Evolutionary conservation across 805 yeast genomes (phyloP).

Genomic region (Yamadazyma paraphyllophila): DNA sequence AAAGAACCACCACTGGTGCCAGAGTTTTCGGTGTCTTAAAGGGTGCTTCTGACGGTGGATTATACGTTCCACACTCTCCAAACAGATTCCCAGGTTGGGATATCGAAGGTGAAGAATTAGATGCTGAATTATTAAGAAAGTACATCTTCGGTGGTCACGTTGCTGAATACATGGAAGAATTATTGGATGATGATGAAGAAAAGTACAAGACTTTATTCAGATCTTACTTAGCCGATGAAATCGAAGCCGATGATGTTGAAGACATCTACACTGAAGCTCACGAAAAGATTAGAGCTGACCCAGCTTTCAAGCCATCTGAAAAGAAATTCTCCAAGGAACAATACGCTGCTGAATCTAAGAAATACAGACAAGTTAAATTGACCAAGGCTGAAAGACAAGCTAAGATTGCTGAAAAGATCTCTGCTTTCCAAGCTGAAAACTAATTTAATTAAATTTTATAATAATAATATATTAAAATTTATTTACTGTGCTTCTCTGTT

Average conservation of each 20-base stretch:
- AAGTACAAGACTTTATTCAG: conserved; percentile 95
- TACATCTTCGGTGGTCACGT: conserved; percentile 99
- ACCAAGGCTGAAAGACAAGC: conserved; percentile 90
- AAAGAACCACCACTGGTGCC: conserved; percentile 99
- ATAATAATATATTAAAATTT: conserved; percentile 10
- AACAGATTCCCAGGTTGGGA: conserved; percentile 99
- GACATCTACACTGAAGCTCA: conserved; percentile 94
- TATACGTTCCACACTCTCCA: conserved; percentile 98
- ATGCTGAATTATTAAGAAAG: conserved; percentile 94
- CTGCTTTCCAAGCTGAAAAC: conserved; percentile 70
- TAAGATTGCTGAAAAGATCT: conserved; percentile 89
- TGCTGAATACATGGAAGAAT: conserved; percentile 99
- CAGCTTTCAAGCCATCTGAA: conserved; percentile 83
- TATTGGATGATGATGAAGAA: conserved; percentile 99
- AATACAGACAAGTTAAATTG: conserved; percentile 85
- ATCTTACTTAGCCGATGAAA: conserved; percentile 93
- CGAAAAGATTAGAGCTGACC: conserved; percentile 94
- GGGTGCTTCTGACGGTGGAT: conserved; percentile 99
- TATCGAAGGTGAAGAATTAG: conserved; percentile 96
- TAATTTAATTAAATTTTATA: conserved; percentile 16
- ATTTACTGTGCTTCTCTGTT: conserved; percentile 22
- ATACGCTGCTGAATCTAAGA: conserved; percentile 95
- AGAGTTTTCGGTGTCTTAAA: conserved; percentile 98
- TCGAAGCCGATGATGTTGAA: conserved; percentile 95
- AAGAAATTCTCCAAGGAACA: conserved; percentile 95